Base-by-base conservation (phyloP, 257 asterid species). In the Marsdenia floribunda region DNA sequence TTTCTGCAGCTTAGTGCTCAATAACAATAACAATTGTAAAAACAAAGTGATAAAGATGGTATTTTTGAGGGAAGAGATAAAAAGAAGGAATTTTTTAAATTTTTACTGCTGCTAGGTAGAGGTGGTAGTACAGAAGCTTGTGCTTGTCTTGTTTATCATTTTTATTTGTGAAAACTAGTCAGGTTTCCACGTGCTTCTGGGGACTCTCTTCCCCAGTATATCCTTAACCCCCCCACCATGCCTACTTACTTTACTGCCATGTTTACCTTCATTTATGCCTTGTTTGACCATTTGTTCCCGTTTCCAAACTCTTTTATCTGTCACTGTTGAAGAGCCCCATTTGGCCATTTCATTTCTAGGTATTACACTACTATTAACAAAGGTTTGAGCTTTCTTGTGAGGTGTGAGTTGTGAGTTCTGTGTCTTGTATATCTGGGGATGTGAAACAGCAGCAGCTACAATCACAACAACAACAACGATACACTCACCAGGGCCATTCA, bases 161-260 rank as follows among this genome's bases (percentile, higher is more conserved):
- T 44, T 76, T 83, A 75, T 82, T 82, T 65, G 77, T 53, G 77
- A 76, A 68, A 75, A 83, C 74, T 1, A 52, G 74, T 85, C 87
- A 81, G 86, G 74, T 64, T 80, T 80, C 88, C 94, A 88, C 90
- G 90, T 90, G 94, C 89, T 80, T 81, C 84, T 83, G 85, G 85
- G 88, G 80, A 81, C 88, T 78, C 80, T 73, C 88, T 76, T 80
- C 38, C 40, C 2, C 75, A n/a, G 14, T 73, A 54, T 35, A 50
- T 50, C 69, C 74, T 70, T 61, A 64, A 44, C n/a, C 22, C 58
- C 22, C 7, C 6, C 64, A 19, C 84, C 82, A 49, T 73, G 75
- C 84, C 79, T 73, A 44, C 87, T 75, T 85, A 75, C 88, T 88
- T 87, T 89, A 88, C 85, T 88, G 90, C 91, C 80, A 75, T 75